Base-by-base conservation (phyloP, 2,329 filamentous ascomycete species). In the Neofusicoccum kwambonambiense region DNA sequence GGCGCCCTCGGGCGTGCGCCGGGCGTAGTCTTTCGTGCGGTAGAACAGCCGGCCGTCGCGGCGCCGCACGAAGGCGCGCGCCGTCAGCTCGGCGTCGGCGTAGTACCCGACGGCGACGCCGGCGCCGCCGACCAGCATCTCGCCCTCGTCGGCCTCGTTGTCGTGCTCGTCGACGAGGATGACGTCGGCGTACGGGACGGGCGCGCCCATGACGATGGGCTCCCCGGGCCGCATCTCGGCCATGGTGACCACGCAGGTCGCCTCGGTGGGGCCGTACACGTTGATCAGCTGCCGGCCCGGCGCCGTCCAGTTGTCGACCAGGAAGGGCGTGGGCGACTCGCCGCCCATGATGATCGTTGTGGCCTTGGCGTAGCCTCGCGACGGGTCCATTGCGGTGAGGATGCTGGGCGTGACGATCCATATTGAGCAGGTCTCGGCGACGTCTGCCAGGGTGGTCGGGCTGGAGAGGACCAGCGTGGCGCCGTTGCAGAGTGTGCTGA, bases 51-150 rank as follows among this genome's bases (percentile, higher is more conserved):
- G 31, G 68, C 64, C 44, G 67, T 69, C 19, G 74, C 66, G 11
- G 74, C 67, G 11, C 70, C 67, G 7, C 58, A 78, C 75, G 65
- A 77, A 78, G 0, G 76, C 74, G 31, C 76, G 41, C 4, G 11
- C 37, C 11, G 62, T 66, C 34, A 51, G 44, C n/a, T 35, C 45
- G 11, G 61, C 31, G 27, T 73, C 68, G 11, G 70, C 70, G 9
- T 71, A 60, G 65, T 77, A 77, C 0, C 75, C 75, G 45, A 74
- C 72, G 1, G 77, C 78, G 8, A 81, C 75, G 35, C 78, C 84
- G 0, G 84, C 83, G 0, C 86, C 86, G 68, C 88, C 86, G 39
- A 89, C 83, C 3, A 88, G 80, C 2, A 89, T 76, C 70, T 89
- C 87, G 0, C 75, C 76, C 58, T 75, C 74, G 4, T 71, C 27